Percentiles rank a stretch among this genome's conserved stretches.
Evolutionary conservation across 495 filamentous ascomycete species (phyloP).

Genomic region (Trichoderma virens): DNA sequence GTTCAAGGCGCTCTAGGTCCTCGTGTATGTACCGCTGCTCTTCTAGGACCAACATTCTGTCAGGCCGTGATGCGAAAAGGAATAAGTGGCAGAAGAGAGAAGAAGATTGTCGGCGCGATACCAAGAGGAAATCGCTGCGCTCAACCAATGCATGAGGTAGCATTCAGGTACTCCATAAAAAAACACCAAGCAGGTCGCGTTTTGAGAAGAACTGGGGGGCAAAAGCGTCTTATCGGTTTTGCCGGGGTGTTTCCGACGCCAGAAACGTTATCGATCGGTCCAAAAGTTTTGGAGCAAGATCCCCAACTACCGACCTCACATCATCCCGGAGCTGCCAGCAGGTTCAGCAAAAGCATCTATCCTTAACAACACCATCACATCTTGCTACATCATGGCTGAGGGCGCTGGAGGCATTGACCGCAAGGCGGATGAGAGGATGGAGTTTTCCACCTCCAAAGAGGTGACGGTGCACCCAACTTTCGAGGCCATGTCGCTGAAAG

Average conservation of each 20-base stretch:
- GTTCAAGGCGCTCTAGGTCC: slow-evolving; percentile 90
- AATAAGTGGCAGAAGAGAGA: not conserved
- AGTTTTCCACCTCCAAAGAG: slow-evolving; percentile 97
- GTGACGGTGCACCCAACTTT: slow-evolving; percentile 70
- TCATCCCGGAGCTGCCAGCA: not conserved
- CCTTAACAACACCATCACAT: not conserved
- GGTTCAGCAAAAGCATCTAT: slow-evolving; percentile 9
- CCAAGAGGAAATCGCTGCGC: not conserved
- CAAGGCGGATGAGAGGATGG: slow-evolving; percentile 90
- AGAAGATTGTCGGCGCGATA: not conserved
- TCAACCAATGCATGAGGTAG: not conserved
- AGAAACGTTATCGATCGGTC: not conserved
- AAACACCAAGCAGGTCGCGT: not conserved
- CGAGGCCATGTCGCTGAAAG: slow-evolving; percentile 62
- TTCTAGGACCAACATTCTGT: slow-evolving; percentile 67
- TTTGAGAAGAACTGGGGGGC: not conserved
- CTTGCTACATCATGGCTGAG: slow-evolving; percentile 63
- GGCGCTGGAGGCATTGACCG: slow-evolving; percentile 68
- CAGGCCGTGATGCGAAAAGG: not conserved
- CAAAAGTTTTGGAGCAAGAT: slow-evolving; percentile 11
- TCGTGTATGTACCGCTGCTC: slow-evolving; percentile 90
- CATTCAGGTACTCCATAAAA: not conserved
- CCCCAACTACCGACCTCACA: slow-evolving; percentile 10
- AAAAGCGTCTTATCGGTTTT: not conserved
- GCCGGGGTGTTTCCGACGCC: not conserved